These are phyloP conservation scores for Xylaria telfairii DNA, from an alignment of 495 filamentous ascomycete species.

Conservation along the genomic window DNA sequence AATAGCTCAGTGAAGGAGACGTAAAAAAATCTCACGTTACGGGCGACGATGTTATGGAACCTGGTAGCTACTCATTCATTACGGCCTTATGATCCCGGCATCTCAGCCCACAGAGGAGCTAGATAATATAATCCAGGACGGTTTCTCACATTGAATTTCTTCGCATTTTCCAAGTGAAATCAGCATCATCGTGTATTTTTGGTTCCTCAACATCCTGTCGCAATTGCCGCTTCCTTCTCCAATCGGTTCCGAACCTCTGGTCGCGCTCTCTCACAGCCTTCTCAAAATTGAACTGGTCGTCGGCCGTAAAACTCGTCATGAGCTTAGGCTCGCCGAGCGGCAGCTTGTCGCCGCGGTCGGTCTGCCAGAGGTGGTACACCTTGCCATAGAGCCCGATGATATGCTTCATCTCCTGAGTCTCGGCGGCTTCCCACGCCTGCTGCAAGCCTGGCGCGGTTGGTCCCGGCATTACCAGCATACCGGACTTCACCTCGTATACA, in stretches of 20 bases:
- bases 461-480: conserved; percentile 84
- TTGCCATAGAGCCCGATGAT: conserved; percentile 80
- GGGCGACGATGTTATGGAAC: background rate
- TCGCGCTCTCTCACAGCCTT: conserved; percentile 69
- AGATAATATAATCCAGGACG: background rate
- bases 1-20: background rate
- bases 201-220: conserved; percentile 66
- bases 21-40: background rate
- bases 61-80: background rate
- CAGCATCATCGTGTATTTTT: conserved; percentile 62
- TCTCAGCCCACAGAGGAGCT: background rate
- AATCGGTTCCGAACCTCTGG: conserved; percentile 66
- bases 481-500: conserved; percentile 86
- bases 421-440: conserved; percentile 72
- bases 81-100: background rate
- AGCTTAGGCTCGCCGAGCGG: conserved; percentile 77
- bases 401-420: conserved; percentile 80
- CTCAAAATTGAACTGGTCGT: conserved; percentile 64
- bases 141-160: conserved; percentile 32
- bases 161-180: conserved; percentile 36
- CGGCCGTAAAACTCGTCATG: conserved; percentile 74
- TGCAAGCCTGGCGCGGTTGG: conserved; percentile 59
- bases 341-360: conserved; percentile 77
- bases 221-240: conserved; percentile 64
- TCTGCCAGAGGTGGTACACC: conserved; percentile 89